Conservation (phyloP, 2,329 filamentous ascomycete genomes). For the Microdochium bolleyi region DNA sequence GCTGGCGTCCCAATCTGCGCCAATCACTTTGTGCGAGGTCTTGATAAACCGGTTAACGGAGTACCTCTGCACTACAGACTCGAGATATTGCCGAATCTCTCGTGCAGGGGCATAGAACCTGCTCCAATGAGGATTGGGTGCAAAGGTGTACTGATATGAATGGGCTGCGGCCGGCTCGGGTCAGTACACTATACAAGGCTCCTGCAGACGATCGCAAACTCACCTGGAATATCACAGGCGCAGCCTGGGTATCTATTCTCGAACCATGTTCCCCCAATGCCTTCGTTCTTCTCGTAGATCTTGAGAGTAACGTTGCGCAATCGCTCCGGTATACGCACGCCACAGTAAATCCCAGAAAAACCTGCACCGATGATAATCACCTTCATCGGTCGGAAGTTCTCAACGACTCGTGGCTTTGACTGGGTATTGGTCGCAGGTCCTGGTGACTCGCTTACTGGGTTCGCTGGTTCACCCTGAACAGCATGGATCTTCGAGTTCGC, state of each 20-base stretch:
- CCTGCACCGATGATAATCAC: constrained; percentile 25
- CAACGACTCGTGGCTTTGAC: constrained; percentile 6
- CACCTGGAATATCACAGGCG: constrained; percentile 20
- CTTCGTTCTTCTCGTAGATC: constrained; percentile 24
- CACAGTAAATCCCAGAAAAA: constrained; percentile 24
- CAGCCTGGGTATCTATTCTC: constrained; percentile 26
- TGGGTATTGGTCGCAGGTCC: background rate
- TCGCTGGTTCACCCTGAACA: background rate
- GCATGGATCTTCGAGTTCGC: background rate
- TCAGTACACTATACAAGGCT: background rate
- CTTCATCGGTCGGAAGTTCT: constrained; percentile 21
- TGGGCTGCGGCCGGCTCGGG: constrained; percentile 22
- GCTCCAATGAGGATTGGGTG: constrained; percentile 46
- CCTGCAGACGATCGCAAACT: background rate
- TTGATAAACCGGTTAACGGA: constrained; percentile 38
- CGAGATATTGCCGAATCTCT: constrained; percentile 43
- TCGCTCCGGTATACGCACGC: constrained; percentile 23
- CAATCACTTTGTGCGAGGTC: constrained; percentile 29
- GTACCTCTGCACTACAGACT: constrained; percentile 35
- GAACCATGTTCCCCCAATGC: constrained; percentile 27
- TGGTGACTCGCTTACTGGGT: background rate
- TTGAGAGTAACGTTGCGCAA: constrained; percentile 22
- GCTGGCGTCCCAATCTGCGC: constrained; percentile 29
- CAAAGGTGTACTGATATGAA: constrained; percentile 48
- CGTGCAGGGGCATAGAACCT: constrained; percentile 36